Percentiles rank a stretch among this genome's conserved stretches.
These are phyloP conservation scores for Cordyceps militaris DNA, from an alignment of 2,329 filamentous ascomycete species.

Conservation along the genomic window DNA sequence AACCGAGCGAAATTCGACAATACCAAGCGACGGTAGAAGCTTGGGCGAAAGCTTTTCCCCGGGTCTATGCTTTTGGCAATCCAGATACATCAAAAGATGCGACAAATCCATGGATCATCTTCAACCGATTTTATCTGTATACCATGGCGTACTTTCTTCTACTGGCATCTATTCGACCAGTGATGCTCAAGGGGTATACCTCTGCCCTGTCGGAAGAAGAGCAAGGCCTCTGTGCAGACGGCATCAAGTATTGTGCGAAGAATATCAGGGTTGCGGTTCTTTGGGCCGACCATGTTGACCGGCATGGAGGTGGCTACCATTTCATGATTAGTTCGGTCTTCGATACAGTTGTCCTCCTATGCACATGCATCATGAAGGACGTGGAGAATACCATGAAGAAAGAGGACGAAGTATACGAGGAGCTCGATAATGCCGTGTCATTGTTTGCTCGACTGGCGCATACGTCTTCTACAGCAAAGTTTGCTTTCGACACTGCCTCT, in stretches of 20 bases:
- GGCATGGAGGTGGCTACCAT: conserved; percentile 39
- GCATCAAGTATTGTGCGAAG: conserved; percentile 36
- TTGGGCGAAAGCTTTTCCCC: conserved; percentile 37
- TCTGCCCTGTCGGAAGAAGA: conserved; percentile 24
- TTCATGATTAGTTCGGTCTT: conserved; percentile 44
- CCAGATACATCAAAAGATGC: conserved; percentile 37
- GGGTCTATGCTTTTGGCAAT: conserved; percentile 30
- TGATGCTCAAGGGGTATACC: conserved; percentile 32
- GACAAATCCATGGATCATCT: conserved; percentile 33
- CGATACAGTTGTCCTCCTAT: conserved; percentile 42
- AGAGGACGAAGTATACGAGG: not conserved
- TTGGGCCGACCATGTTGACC: conserved; percentile 9
- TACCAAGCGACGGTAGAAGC: conserved; percentile 30
- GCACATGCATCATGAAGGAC: conserved; percentile 45
- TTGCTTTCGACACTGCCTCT: not conserved
- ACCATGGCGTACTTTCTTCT: conserved; percentile 38
- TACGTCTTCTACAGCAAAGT: not conserved
- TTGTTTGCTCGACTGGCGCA: not conserved
- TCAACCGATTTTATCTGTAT: conserved; percentile 40
- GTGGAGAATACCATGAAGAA: conserved; percentile 30
- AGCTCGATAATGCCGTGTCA: conserved; percentile 5
- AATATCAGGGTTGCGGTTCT: conserved; percentile 32
- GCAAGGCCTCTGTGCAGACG: conserved; percentile 32
- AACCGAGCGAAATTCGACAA: conserved; percentile 24
- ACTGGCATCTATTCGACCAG: conserved; percentile 38